These are phyloP conservation scores for Neofusicoccum sp. DNA, from an alignment of 2,329 filamentous ascomycete species.

Conservation along the genomic window DNA sequence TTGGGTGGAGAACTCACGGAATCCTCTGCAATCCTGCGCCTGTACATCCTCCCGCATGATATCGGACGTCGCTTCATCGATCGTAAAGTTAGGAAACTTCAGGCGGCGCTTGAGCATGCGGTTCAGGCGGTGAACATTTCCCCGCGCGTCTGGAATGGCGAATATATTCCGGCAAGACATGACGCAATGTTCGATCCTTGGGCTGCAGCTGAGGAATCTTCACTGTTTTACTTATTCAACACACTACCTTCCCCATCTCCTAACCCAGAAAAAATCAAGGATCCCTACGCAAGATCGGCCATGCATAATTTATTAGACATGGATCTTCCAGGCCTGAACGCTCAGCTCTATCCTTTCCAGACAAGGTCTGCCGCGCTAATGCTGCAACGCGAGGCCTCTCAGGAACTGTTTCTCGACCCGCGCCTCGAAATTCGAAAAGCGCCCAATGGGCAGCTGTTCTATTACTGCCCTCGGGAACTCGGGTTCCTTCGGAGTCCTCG, in stretches of 20 bases:
- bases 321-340: constrained; percentile 54
- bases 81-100: constrained; percentile 47
- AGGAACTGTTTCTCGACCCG: constrained; percentile 67
- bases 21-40: constrained; percentile 40
- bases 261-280: constrained; percentile 46
- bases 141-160: constrained; percentile 54
- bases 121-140: constrained; percentile 58
- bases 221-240: constrained; percentile 72
- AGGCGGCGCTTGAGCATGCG: constrained; percentile 48
- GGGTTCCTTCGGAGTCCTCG: constrained; percentile 63
- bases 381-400: constrained; percentile 73
- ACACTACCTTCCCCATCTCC: constrained; percentile 67
- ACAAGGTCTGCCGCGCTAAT: constrained; percentile 76
- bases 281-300: constrained; percentile 52
- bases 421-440: constrained; percentile 62
- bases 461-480: constrained; percentile 65
- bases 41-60: constrained; percentile 68
- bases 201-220: constrained; percentile 46
- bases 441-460: constrained; percentile 64
- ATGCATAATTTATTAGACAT: constrained; percentile 56
- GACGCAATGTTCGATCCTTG: constrained; percentile 38
- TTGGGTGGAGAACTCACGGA: background rate
- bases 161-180: constrained; percentile 23
- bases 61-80: constrained; percentile 54
- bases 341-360: constrained; percentile 74